A percentile compares a stretch with the other conserved stretches of the same genome.
Conservation (phyloP, 225 moss, liverwort and hornwort genomes). For the Pseudisothecium myosuroides region DNA sequence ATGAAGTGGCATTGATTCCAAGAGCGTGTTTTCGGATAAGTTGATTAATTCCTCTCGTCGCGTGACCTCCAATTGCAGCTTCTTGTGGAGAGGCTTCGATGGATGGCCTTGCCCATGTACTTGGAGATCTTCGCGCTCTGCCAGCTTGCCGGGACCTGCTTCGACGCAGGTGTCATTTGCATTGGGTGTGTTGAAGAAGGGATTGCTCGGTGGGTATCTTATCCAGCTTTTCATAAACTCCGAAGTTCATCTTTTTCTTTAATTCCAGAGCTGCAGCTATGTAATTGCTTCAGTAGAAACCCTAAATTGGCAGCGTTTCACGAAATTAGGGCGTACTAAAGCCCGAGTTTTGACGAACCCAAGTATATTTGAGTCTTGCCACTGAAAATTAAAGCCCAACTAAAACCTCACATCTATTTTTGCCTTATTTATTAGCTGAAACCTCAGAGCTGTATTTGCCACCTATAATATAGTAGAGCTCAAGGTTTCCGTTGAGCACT, state of each 20-base stretch:
- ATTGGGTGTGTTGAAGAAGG: constrained; percentile 40
- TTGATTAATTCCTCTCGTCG: background rate
- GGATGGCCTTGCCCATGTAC: constrained; percentile 25
- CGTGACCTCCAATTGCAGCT: constrained; percentile 2
- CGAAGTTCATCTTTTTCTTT: background rate
- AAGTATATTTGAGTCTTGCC: background rate
- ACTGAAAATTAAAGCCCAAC: background rate
- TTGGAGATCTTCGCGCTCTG: constrained; percentile 45
- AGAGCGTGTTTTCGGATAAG: background rate
- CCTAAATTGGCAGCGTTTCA: background rate
- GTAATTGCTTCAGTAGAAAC: background rate
- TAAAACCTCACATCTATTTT: background rate
- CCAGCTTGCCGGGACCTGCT: constrained; percentile 47
- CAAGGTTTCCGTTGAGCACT: background rate
- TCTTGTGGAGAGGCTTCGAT: constrained; percentile 39
- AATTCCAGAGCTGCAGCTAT: background rate
- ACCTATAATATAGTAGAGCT: background rate
- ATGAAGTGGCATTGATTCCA: background rate
- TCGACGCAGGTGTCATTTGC: constrained; percentile 56
- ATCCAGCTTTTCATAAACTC: background rate
- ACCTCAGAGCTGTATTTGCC: background rate
- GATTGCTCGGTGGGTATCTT: constrained; percentile 13
- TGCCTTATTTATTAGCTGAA: background rate
- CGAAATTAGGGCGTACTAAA: background rate
- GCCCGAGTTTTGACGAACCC: background rate